Evolutionary conservation across 2,329 filamentous ascomycete genomes (phyloP).

Genomic region (Hypomyces perniciosus): DNA sequence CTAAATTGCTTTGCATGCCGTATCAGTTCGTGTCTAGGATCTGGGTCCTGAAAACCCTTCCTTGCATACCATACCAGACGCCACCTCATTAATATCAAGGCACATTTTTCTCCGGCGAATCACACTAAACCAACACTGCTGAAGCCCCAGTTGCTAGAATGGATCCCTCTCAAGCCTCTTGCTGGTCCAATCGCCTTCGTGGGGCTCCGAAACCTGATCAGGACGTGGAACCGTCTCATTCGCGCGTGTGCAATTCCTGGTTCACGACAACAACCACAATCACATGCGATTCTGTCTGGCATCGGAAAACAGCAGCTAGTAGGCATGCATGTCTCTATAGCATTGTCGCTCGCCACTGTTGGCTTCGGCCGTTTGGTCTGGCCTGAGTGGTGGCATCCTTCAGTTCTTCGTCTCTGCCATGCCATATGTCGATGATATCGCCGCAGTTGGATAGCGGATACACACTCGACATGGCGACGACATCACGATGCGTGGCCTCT

Average conservation of each 20-base stretch:
- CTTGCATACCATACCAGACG: background rate
- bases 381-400: too few relatives aligned
- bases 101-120: background rate
- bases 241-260: background rate
- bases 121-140: background rate
- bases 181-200: background rate
- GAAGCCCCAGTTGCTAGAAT: background rate
- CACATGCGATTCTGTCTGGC: background rate
- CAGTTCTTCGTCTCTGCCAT: background rate
- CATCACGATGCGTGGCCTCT: background rate
- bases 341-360: background rate
- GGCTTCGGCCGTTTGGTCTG: background rate
- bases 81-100: background rate
- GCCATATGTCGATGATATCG: background rate
- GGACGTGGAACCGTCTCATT: background rate
- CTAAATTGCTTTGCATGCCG: background rate
- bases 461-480: background rate
- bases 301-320: too few relatives aligned
- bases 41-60: background rate
- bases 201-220: background rate
- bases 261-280: background rate
- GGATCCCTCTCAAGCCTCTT: background rate
- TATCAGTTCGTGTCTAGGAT: background rate
- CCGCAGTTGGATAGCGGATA: background rate
- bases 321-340: background rate